phyloP scores from a whole-genome alignment of 495 filamentous ascomycete species.

The Durotheca rogersii region DNA sequence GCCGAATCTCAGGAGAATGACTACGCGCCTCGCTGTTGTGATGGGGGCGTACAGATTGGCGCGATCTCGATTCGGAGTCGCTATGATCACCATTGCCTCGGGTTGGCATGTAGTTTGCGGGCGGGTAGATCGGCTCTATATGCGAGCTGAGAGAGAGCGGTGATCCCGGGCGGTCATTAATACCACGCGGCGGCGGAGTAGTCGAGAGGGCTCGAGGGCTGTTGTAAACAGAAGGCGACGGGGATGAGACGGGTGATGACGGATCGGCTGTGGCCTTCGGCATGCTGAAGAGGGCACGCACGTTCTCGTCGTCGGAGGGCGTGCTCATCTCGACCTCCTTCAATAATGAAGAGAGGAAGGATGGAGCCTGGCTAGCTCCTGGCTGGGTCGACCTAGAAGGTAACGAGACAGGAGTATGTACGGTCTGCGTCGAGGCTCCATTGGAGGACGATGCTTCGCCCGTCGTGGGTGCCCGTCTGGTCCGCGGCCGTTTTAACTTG shows the following conservation, averaged over 20 bases:
- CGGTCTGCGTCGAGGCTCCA: slow-evolving; percentile 44
- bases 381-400: slow-evolving; percentile 24
- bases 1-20: slow-evolving; percentile 45
- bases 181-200: slow-evolving; percentile 67
- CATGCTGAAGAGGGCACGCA: slow-evolving; percentile 48
- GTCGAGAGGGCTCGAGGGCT: slow-evolving; percentile 69
- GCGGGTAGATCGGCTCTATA: slow-evolving; percentile 61
- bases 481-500: slow-evolving; percentile 82
- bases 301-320: slow-evolving; percentile 52
- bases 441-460: slow-evolving; percentile 47
- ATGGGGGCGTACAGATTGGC: slow-evolving; percentile 14
- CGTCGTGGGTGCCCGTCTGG: slow-evolving; percentile 45
- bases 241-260: slow-evolving; percentile 75
- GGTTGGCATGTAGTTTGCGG: slow-evolving; percentile 60
- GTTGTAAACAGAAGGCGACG: slow-evolving; percentile 63
- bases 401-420: slow-evolving; percentile 34
- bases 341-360: slow-evolving; percentile 78
- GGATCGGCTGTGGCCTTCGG: slow-evolving; percentile 51
- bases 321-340: slow-evolving; percentile 81
- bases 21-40: slow-evolving; percentile 2
- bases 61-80: slow-evolving; percentile 45
- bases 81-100: slow-evolving; percentile 46
- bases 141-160: slow-evolving; percentile 67
- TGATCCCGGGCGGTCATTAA: slow-evolving; percentile 63
- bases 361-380: slow-evolving; percentile 48